These are phyloP conservation scores for Fragaria nilgerrensis DNA, from an alignment of 306 rosid species.

Conservation along the genomic window DNA sequence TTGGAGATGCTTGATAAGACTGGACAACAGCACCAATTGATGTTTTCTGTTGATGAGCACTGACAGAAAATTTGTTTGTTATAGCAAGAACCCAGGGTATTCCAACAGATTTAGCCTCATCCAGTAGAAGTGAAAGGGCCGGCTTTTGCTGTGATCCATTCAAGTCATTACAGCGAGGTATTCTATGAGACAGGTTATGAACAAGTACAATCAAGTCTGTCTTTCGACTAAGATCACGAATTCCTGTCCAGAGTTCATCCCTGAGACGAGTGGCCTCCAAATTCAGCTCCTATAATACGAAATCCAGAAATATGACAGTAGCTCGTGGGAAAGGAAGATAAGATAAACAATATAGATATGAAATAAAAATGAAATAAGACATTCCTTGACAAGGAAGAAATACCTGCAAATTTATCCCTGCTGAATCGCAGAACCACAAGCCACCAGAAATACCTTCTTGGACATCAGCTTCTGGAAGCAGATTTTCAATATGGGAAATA, in stretches of 20 bases:
- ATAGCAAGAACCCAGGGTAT: constrained; percentile 97
- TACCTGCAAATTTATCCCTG: constrained; percentile 88
- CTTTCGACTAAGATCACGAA: constrained; percentile 76
- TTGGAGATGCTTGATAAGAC: constrained; percentile 72
- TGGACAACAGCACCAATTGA: constrained; percentile 74
- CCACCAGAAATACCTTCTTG: constrained; percentile 79
- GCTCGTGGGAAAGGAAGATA: not conserved
- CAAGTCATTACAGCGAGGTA: constrained; percentile 66
- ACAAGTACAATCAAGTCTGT: constrained; percentile 88
- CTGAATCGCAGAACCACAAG: constrained; percentile 73
- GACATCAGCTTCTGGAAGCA: constrained; percentile 53
- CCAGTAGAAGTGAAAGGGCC: constrained; percentile 77
- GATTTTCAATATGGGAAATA: constrained; percentile 51
- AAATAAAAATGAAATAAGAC: not conserved
- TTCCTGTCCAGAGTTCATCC: constrained; percentile 86
- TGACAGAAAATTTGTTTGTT: constrained; percentile 92
- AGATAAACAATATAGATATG: not conserved
- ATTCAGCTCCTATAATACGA: constrained; percentile 60
- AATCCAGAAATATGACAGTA: constrained; percentile 3
- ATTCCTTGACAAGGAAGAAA: constrained; percentile 9
- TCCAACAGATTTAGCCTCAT: constrained; percentile 94
- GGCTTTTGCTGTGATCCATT: constrained; percentile 59
- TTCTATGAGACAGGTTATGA: constrained; percentile 86
- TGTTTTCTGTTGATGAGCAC: constrained; percentile 85
- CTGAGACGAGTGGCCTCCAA: constrained; percentile 63